Conservation (phyloP, 2,329 filamentous ascomycete species). For the Microcyclospora pomicola region DNA sequence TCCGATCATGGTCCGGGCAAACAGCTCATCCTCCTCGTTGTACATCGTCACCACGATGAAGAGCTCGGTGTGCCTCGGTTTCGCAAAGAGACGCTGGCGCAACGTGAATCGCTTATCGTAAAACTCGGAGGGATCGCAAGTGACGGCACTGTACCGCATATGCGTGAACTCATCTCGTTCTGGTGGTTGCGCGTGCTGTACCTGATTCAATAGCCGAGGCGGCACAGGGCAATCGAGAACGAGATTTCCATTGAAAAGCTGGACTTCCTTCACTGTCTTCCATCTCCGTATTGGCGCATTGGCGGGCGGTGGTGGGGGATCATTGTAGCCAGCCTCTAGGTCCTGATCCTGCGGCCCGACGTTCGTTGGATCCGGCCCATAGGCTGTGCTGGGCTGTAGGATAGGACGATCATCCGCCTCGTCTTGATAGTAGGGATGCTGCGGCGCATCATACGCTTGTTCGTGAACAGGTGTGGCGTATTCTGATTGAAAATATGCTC, state of each 20-base stretch:
- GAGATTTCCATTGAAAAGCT: slow-evolving; percentile 89
- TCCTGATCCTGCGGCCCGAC: slow-evolving; percentile 23
- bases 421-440: slow-evolving; percentile 45
- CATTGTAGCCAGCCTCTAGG: slow-evolving; percentile 24
- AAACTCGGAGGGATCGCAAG: slow-evolving; percentile 82
- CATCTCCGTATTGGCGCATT: slow-evolving; percentile 63
- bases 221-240: slow-evolving; percentile 94
- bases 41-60: slow-evolving; percentile 99
- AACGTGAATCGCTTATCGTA: slow-evolving; percentile 81
- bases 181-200: slow-evolving; percentile 63
- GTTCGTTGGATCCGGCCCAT: slow-evolving; percentile 45
- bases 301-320: slow-evolving; percentile 36
- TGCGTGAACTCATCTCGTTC: slow-evolving; percentile 84
- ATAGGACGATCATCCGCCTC: slow-evolving; percentile 65
- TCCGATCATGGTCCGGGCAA: slow-evolving; percentile 88
- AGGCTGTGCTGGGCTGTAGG: slow-evolving; percentile 48
- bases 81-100: slow-evolving; percentile 81
- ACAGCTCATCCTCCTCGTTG: slow-evolving; percentile 93
- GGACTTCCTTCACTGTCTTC: slow-evolving; percentile 96
- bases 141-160: slow-evolving; percentile 88
- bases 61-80: slow-evolving; percentile 80
- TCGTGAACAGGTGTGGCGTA: slow-evolving; percentile 58
- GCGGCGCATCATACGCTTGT: slow-evolving; percentile 24
- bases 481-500: slow-evolving; percentile 68
- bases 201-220: slow-evolving; percentile 70